Conservation (phyloP, 441 rosid genomes). For the Mallotus repandus region DNA sequence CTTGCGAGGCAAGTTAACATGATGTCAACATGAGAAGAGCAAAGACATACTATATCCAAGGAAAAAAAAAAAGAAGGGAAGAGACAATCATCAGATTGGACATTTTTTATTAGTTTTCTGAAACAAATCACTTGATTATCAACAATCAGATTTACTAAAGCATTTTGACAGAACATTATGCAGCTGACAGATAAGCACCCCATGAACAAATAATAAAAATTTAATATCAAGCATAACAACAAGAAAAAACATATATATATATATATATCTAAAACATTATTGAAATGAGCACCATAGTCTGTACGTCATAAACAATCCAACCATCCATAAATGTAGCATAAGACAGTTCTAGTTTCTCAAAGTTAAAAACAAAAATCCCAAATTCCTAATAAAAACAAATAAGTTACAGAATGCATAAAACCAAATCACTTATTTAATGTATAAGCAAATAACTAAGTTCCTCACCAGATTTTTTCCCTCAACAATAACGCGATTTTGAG, state of each 20-base stretch:
- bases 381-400: background rate
- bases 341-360: background rate
- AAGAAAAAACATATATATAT: background rate
- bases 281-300: background rate
- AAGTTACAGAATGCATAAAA: too few species aligned
- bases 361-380: background rate
- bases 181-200: background rate
- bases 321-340: background rate
- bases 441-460: background rate
- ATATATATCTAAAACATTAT: background rate
- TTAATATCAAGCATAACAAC: background rate
- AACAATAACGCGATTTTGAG: constrained; percentile 86
- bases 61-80: too few species aligned
- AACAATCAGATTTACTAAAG: background rate
- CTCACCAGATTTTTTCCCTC: constrained; percentile 83
- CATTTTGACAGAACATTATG: background rate
- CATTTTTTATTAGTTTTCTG: too few species aligned
- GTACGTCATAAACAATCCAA: background rate
- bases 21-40: background rate
- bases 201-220: background rate
- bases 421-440: background rate
- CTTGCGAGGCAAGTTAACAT: background rate
- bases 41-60: too few species aligned
- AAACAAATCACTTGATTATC: background rate
- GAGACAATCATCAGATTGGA: background rate